Conservation (phyloP, 2,329 filamentous ascomycete species). For the Cladosporium sp. region DNA sequence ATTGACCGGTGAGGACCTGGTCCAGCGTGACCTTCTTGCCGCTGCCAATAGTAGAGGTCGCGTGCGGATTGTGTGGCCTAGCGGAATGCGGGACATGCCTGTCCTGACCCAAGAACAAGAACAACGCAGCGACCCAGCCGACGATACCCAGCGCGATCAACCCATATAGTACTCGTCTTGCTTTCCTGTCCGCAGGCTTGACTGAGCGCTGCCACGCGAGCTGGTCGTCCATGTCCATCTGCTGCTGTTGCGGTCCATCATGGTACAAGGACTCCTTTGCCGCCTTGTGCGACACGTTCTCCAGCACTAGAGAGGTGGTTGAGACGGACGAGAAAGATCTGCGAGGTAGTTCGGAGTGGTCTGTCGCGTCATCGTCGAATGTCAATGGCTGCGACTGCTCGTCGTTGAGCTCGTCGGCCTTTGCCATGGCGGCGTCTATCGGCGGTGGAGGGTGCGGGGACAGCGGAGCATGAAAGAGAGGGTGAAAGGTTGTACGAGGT, state of each 20-base stretch:
- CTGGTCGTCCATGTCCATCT: conserved; percentile 56
- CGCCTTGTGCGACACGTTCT: conserved; percentile 65
- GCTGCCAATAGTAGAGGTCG: conserved; percentile 61
- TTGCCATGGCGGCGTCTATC: conserved; percentile 25
- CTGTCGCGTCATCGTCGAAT: conserved; percentile 36
- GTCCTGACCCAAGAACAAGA: conserved; percentile 66
- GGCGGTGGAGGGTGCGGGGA: background rate
- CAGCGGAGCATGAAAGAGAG: background rate
- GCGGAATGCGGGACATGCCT: conserved; percentile 66
- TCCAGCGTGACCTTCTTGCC: conserved; percentile 74
- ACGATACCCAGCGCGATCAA: conserved; percentile 62
- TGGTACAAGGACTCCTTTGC: conserved; percentile 47
- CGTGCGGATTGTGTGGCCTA: conserved; percentile 68
- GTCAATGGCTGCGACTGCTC: conserved; percentile 52
- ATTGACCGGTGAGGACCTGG: conserved; percentile 67
- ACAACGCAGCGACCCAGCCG: conserved; percentile 69
- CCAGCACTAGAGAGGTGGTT: conserved; percentile 79
- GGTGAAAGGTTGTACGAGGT: background rate
- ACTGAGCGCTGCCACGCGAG: conserved; percentile 43
- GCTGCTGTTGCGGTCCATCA: conserved; percentile 38
- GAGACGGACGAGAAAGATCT: conserved; percentile 73
- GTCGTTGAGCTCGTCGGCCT: conserved; percentile 35
- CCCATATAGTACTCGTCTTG: conserved; percentile 65
- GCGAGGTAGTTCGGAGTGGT: conserved; percentile 44
- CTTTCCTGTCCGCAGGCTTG: conserved; percentile 64